Evolutionary conservation across 2,329 filamentous ascomycete genomes (phyloP).

Genomic region (Epichloe gansuensis): DNA sequence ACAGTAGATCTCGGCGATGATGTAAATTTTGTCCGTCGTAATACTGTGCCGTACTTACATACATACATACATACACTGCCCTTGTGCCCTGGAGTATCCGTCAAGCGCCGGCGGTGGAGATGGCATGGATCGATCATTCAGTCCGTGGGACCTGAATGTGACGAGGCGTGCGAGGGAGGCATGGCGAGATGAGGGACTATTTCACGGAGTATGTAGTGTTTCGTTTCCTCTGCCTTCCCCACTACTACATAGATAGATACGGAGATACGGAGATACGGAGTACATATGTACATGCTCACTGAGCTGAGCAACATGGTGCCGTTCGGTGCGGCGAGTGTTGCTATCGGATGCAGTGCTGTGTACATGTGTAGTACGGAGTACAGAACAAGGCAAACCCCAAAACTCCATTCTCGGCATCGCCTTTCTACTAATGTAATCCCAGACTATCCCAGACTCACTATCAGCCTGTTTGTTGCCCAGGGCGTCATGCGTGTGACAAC

Average conservation of each 20-base stretch:
- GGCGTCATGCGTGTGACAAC: background rate
- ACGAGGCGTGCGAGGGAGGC: background rate
- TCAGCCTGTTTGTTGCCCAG: too few species aligned
- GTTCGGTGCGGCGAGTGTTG: background rate
- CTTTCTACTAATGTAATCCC: too few species aligned
- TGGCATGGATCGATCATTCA: background rate
- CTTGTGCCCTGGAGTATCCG: background rate
- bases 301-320: background rate
- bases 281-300: background rate
- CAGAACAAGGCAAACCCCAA: too few species aligned
- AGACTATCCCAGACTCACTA: too few species aligned
- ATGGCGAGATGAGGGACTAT: background rate
- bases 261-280: too few species aligned
- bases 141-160: background rate
- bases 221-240: conserved; percentile 6
- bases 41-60: background rate
- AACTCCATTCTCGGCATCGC: too few species aligned
- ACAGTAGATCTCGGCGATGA: background rate
- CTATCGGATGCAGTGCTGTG: too few species aligned
- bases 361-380: too few species aligned
- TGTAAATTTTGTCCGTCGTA: background rate
- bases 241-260: background rate
- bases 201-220: background rate
- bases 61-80: too few species aligned
- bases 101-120: background rate